Evolutionary conservation across 108 stramenopile species (phyloP).

Genomic region (Skeletonema marinoi): DNA sequence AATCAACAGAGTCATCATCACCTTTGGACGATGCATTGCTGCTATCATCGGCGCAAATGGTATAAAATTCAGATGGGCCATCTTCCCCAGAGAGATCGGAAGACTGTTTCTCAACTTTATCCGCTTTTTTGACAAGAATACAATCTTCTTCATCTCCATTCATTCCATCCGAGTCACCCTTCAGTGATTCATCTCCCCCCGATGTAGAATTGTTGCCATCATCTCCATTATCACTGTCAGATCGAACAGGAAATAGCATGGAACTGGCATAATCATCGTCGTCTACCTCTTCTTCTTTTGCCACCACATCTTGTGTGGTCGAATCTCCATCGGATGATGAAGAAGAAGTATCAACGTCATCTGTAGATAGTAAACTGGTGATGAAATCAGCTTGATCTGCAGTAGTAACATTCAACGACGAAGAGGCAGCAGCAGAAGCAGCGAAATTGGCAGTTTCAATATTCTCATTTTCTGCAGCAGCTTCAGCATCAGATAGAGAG

Average conservation of each 20-base stretch:
- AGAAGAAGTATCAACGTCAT: no score
- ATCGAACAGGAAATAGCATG: background rate
- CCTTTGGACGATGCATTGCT: background rate
- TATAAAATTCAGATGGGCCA: no score
- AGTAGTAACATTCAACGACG: background rate
- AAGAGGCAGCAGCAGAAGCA: background rate
- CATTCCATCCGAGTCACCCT: no score
- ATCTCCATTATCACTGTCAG: background rate
- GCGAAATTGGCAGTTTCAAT: background rate
- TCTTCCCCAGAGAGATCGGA: no score
- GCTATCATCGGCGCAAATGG: no score
- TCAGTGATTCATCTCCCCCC: background rate
- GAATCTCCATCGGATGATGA: background rate
- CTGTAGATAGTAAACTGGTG: background rate
- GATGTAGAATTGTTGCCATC: background rate
- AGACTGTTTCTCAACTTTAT: no score
- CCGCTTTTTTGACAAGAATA: no score
- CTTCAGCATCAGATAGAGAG: background rate
- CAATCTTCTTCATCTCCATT: no score
- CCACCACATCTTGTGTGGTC: background rate
- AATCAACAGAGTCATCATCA: background rate
- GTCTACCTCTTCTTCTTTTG: background rate
- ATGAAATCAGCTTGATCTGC: background rate
- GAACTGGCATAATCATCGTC: conserved; percentile 40
- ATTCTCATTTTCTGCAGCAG: background rate